Conservation (phyloP, 495 filamentous ascomycete genomes). For the Penicillium cinerascens region DNA sequence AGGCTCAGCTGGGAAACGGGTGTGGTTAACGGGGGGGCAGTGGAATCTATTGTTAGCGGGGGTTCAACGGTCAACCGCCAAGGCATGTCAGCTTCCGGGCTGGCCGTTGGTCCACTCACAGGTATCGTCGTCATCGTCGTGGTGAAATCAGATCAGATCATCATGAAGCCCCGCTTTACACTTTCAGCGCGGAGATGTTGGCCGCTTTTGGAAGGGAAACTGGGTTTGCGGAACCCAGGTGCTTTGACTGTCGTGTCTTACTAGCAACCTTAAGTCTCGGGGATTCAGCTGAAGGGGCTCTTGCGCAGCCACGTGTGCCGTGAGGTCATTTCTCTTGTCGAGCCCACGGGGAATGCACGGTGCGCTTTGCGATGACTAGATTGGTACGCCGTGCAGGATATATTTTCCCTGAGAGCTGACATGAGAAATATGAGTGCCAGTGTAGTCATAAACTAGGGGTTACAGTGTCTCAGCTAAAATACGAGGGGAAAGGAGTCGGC, state of each 20-base stretch:
- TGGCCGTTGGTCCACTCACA: conserved; percentile 14
- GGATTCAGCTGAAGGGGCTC: conserved; percentile 4
- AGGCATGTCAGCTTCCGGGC: conserved; percentile 8
- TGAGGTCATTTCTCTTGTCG: conserved; percentile 15
- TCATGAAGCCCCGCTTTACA: conserved; percentile 1
- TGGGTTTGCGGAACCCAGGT: not conserved
- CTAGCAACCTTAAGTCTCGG: too few relatives aligned
- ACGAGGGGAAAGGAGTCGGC: not conserved
- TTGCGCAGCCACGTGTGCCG: conserved; percentile 19
- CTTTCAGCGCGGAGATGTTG: not conserved
- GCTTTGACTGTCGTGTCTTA: not conserved
- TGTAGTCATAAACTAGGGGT: not conserved
- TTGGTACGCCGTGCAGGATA: too few relatives aligned
- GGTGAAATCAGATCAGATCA: not conserved
- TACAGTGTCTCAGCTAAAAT: conserved; percentile 15
- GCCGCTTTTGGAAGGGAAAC: not conserved
- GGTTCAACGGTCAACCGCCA: not conserved
- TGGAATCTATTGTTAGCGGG: not conserved
- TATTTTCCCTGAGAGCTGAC: not conserved
- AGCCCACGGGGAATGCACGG: not conserved
- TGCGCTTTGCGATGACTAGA: not conserved
- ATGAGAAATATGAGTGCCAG: not conserved
- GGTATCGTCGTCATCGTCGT: conserved; percentile 8
- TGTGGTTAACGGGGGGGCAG: not conserved
- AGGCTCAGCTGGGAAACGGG: not conserved